A percentile compares a stretch with the other conserved stretches of the same genome.
phyloP scores from a whole-genome alignment of 2,329 filamentous ascomycete species.

The Arachnomyces sp. region DNA sequence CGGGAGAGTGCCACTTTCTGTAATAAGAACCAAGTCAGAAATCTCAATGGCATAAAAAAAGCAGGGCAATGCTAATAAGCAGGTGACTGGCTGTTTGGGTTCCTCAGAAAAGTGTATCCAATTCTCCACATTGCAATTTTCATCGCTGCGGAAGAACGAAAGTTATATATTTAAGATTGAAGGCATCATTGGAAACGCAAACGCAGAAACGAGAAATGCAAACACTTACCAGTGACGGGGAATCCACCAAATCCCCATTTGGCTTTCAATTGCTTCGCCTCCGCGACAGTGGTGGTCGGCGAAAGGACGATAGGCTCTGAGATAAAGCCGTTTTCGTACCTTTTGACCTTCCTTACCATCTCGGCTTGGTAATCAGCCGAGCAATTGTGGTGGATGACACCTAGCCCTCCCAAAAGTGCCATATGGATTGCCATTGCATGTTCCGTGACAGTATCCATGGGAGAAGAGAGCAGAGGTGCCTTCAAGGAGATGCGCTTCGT shows the following conservation, averaged over 20 bases:
- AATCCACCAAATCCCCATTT: conserved; percentile 98
- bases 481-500: conserved; percentile 95
- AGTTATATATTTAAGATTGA: conserved; percentile 73
- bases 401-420: conserved; percentile 47
- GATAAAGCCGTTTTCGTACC: conserved; percentile 99
- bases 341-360: conserved; percentile 99
- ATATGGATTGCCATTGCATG: conserved; percentile 99
- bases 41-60: not conserved
- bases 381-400: conserved; percentile 99
- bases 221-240: conserved; percentile 85
- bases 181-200: conserved; percentile 58
- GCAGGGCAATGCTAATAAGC: no score
- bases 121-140: conserved; percentile 76
- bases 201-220: conserved; percentile 11
- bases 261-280: conserved; percentile 88
- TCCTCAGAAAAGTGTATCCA: conserved; percentile 42
- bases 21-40: conserved; percentile 16
- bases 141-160: conserved; percentile 99
- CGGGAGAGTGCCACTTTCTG: conserved; percentile 84
- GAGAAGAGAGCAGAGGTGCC: conserved; percentile 92
- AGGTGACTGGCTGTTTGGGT: not conserved
- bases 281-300: conserved; percentile 77
- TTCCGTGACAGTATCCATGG: conserved; percentile 99
- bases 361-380: conserved; percentile 94
- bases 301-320: conserved; percentile 88